Percentiles rank a stretch among this genome's conserved stretches.
Evolutionary conservation across 805 yeast genomes (phyloP).

Genomic region (Lipomyces lipofer): DNA sequence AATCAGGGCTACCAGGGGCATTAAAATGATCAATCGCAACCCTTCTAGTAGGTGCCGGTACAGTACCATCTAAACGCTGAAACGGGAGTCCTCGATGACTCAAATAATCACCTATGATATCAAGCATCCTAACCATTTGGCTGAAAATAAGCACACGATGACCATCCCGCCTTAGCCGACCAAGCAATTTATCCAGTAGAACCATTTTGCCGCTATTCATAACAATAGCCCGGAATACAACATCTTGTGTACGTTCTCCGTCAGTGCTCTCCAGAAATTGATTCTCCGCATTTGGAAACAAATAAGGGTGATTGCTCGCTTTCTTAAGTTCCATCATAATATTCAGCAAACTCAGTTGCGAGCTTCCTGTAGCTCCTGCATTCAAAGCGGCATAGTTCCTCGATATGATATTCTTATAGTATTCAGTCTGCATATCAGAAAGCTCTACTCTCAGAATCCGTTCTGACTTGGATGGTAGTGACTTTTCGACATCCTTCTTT

Average conservation of each 20-base stretch:
- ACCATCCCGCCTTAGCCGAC: conserved; percentile 85
- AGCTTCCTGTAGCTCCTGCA: conserved; percentile 71
- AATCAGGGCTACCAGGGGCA: conserved; percentile 89
- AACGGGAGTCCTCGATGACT: conserved; percentile 82
- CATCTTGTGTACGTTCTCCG: conserved; percentile 61
- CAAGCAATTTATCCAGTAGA: conserved; percentile 80
- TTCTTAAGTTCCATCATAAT: conserved; percentile 95
- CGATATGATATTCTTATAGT: conserved; percentile 89
- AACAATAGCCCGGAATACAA: conserved; percentile 80
- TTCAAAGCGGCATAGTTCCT: conserved; percentile 89
- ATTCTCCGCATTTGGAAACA: conserved; percentile 91
- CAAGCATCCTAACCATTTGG: conserved; percentile 96
- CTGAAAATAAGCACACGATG: conserved; percentile 93
- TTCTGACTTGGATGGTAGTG: conserved; percentile 93
- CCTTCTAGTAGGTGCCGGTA: conserved; percentile 90
- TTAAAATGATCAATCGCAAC: conserved; percentile 95
- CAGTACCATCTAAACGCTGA: conserved; percentile 95
- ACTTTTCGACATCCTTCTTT: conserved; percentile 96
- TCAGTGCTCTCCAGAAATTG: conserved; percentile 68
- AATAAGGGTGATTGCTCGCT: conserved; percentile 95
- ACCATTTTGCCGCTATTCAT: conserved; percentile 99
- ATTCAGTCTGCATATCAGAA: conserved; percentile 92
- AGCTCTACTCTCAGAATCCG: conserved; percentile 92
- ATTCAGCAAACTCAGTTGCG: conserved; percentile 83
- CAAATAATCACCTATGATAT: conserved; percentile 90